A percentile compares a stretch with the other conserved stretches of the same genome.
phyloP scores from a whole-genome alignment of 331 rosid species.

The Telfairia occidentalis region DNA sequence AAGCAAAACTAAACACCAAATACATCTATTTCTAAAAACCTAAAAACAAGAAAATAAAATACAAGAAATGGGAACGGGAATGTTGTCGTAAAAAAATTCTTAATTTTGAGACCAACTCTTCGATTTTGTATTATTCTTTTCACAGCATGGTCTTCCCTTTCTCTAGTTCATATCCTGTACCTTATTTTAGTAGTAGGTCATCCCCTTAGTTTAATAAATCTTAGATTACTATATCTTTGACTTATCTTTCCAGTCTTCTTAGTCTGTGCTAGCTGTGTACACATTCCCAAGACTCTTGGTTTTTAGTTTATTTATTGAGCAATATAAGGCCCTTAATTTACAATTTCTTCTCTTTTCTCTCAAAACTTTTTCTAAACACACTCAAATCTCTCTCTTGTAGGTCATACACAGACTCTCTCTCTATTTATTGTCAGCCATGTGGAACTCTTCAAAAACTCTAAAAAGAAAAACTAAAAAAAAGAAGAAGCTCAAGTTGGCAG shows the following conservation, averaged over 20 bases:
- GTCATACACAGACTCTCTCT: background rate
- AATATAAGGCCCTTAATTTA: background rate
- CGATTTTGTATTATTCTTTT: background rate
- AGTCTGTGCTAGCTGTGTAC: background rate
- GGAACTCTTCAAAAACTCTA: background rate
- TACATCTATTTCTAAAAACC: too few species aligned
- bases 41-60: too few species aligned
- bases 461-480: background rate
- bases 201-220: background rate
- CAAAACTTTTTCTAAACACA: background rate
- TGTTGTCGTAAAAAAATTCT: background rate
- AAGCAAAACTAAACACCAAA: too few species aligned
- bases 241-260: background rate
- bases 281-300: background rate
- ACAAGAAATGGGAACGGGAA: too few species aligned
- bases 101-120: background rate
- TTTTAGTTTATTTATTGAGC: background rate
- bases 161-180: background rate
- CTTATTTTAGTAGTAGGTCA: background rate
- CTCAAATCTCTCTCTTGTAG: background rate
- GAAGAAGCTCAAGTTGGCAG: conserved; percentile 7
- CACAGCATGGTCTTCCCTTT: background rate
- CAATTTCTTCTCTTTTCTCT: background rate
- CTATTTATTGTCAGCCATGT: background rate
- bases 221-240: background rate